Evolutionary conservation across 140 eudicot species (phyloP).

Genomic region (Cichorium intybus): DNA sequence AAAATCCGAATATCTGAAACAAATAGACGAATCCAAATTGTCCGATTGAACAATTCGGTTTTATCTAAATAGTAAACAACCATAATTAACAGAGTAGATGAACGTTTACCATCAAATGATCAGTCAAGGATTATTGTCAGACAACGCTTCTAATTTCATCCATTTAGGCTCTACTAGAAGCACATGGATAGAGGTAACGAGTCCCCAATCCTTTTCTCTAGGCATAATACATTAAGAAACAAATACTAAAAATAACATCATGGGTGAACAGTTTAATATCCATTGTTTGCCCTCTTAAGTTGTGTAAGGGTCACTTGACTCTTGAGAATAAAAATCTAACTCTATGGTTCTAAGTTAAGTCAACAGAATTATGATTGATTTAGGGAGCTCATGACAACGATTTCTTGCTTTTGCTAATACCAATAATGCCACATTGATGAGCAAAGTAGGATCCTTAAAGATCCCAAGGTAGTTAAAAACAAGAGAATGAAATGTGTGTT

Average conservation of each 20-base stretch:
- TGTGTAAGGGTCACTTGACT: conserved; percentile 11
- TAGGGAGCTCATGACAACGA: not conserved
- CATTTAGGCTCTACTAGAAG: no score
- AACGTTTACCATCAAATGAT: no score
- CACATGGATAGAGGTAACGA: no score
- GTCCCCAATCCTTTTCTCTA: no score
- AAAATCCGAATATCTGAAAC: no score
- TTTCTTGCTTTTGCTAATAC: conserved; percentile 5
- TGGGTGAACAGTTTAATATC: not conserved
- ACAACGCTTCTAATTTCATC: no score
- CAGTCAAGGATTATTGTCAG: no score
- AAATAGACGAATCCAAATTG: no score
- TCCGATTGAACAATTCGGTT: no score
- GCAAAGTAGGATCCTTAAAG: not conserved
- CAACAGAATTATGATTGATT: not conserved
- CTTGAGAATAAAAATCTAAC: not conserved
- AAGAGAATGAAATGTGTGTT: not conserved
- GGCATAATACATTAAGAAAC: not conserved
- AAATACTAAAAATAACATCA: not conserved
- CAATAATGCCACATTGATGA: not conserved
- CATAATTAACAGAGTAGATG: no score
- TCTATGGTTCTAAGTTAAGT: not conserved
- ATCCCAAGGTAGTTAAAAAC: not conserved
- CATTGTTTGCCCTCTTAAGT: conserved; percentile 1
- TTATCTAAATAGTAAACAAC: no score